Conservation (phyloP, 2,329 filamentous ascomycete species). For the Bisporella sp. region DNA sequence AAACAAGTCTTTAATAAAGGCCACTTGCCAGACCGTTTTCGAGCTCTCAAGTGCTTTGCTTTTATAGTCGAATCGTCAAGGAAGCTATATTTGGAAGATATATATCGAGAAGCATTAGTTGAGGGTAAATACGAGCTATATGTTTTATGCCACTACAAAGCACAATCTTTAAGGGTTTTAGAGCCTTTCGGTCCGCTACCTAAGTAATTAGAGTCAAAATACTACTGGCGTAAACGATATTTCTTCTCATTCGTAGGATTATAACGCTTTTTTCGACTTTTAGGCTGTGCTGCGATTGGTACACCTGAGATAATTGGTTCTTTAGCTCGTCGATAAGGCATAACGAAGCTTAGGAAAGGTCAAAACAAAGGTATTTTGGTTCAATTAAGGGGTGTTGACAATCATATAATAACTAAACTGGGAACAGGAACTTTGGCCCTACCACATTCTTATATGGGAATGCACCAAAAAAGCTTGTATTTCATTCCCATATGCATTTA, state of each 20-base stretch:
- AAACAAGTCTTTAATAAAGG: neutral
- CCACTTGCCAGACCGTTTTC: neutral
- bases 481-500: no score
- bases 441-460: no score
- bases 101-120: neutral
- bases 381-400: no score
- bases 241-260: neutral
- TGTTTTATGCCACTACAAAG: neutral
- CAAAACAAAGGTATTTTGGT: no score
- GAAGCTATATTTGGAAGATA: neutral
- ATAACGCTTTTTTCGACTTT: no score
- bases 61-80: neutral
- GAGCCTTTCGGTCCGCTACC: neutral
- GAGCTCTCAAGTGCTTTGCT: neutral
- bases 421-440: no score
- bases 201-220: neutral
- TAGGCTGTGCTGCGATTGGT: no score
- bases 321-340: no score
- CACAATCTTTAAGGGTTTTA: neutral
- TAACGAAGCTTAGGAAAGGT: no score
- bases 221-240: neutral
- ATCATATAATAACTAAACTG: no score
- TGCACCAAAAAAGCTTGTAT: no score
- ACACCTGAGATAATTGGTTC: no score
- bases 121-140: neutral